Evolutionary conservation across 2,329 filamentous ascomycete genomes (phyloP).

Genomic region (Paraphaeosphaeria sporulosa): DNA sequence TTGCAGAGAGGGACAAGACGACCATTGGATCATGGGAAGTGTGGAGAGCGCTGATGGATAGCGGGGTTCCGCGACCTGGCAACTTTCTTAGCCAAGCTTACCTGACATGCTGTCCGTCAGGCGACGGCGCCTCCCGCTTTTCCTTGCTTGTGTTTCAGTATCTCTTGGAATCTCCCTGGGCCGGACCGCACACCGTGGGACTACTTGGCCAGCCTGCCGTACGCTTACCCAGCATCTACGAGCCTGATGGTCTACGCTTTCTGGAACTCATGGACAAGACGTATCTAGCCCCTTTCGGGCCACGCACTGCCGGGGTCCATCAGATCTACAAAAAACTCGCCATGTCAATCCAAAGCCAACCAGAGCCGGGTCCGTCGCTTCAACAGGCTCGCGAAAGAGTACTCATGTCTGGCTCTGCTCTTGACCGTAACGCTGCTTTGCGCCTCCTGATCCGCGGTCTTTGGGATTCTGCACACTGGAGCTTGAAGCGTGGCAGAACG

Average conservation of each 20-base stretch:
- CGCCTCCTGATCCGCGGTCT: constrained; percentile 23
- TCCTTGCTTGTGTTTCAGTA: constrained; percentile 7
- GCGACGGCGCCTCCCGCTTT: constrained; percentile 15
- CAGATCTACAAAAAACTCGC: constrained; percentile 23
- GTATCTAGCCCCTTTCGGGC: constrained; percentile 8
- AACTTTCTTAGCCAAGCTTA: constrained; percentile 8
- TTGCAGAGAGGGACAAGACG: constrained; percentile 3
- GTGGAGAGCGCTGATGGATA: background rate
- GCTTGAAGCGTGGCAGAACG: background rate
- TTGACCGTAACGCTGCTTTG: constrained; percentile 20
- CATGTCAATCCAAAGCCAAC: constrained; percentile 11
- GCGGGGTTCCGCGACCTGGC: background rate
- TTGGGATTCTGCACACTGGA: constrained; percentile 16
- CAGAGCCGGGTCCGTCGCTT: constrained; percentile 1
- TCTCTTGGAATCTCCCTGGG: background rate
- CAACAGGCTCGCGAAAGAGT: background rate
- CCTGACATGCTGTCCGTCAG: constrained; percentile 16
- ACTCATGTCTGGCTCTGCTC: background rate
- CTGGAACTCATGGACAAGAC: constrained; percentile 23
- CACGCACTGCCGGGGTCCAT: constrained; percentile 13
- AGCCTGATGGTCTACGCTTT: constrained; percentile 19
- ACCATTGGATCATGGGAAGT: background rate
- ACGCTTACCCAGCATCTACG: constrained; percentile 17
- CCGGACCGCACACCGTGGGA: background rate
- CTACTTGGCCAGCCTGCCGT: constrained; percentile 6